Conservation (phyloP, 2,329 filamentous ascomycete genomes). For the Fusarium decemcellulare region DNA sequence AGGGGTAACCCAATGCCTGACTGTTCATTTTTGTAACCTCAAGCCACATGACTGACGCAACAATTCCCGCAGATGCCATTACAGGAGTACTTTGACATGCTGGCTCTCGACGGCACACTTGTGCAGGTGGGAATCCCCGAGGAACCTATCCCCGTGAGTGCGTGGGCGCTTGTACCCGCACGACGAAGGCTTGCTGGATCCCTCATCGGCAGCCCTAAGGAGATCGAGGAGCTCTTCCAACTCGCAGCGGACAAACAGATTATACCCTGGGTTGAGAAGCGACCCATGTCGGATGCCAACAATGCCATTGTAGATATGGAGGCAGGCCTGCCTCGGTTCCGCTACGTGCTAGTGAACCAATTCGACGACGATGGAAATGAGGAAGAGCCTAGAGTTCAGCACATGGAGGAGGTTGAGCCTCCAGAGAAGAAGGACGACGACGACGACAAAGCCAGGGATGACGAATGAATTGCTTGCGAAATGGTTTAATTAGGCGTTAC, state of each 20-base stretch:
- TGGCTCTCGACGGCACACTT: slow-evolving; percentile 69
- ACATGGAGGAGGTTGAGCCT: background rate
- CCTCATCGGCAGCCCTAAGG: slow-evolving; percentile 63
- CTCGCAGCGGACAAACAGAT: slow-evolving; percentile 69
- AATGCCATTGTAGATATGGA: slow-evolving; percentile 68
- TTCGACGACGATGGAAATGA: background rate
- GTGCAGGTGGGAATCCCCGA: slow-evolving; percentile 73
- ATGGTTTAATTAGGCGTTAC: slow-evolving; percentile 1
- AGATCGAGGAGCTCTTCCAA: slow-evolving; percentile 72
- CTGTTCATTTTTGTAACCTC: background rate
- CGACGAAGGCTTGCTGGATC: slow-evolving; percentile 50
- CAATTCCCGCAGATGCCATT: slow-evolving; percentile 35
- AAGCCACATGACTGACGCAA: slow-evolving; percentile 2
- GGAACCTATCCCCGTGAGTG: slow-evolving; percentile 34
- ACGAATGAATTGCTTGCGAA: slow-evolving; percentile 6
- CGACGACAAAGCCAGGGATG: slow-evolving; percentile 9
- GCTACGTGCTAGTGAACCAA: slow-evolving; percentile 59
- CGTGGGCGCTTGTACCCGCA: slow-evolving; percentile 30
- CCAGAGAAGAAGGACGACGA: background rate
- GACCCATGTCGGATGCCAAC: slow-evolving; percentile 69
- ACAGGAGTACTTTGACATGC: slow-evolving; percentile 38
- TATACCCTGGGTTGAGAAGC: slow-evolving; percentile 68
- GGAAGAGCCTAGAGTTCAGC: background rate
- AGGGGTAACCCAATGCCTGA: too few species aligned
- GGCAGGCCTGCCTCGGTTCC: slow-evolving; percentile 63